Conservation (phyloP, 208 protist species). For the Trypanosoma conorhini region DNA sequence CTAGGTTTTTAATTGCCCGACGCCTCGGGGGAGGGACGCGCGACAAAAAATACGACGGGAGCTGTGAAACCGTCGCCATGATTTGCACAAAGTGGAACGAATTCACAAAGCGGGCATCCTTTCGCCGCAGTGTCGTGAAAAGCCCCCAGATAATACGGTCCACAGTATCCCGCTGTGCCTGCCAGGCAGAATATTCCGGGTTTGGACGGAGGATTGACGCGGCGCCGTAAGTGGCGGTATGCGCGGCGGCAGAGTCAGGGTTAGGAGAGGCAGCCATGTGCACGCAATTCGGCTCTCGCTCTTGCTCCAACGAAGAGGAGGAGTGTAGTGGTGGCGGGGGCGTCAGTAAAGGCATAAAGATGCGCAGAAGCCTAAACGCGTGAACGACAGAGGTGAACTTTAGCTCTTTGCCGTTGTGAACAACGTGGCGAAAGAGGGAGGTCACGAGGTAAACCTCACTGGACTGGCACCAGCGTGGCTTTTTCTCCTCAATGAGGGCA, state of each 20-base stretch:
- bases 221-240: neutral
- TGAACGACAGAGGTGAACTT: conserved; percentile 77
- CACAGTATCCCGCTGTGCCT: conserved; percentile 41
- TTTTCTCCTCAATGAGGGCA: conserved; percentile 6
- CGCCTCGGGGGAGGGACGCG: conserved; percentile 24
- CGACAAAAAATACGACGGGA: conserved; percentile 53
- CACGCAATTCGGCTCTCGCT: neutral
- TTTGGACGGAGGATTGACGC: neutral
- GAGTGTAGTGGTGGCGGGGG: conserved; percentile 20
- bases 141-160: conserved; percentile 54
- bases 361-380: conserved; percentile 64
- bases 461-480: neutral
- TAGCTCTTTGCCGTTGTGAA: conserved; percentile 40
- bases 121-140: conserved; percentile 38
- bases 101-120: conserved; percentile 65
- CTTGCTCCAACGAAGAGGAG: neutral
- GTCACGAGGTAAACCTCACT: conserved; percentile 23
- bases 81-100: conserved; percentile 82
- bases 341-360: conserved; percentile 57
- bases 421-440: conserved; percentile 31
- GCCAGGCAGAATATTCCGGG: conserved; percentile 18
- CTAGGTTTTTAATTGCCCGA: conserved; percentile 1
- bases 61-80: conserved; percentile 45
- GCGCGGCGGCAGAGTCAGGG: neutral
- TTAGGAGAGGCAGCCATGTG: neutral